Evolutionary conservation across 768 basidiomycete species (phyloP).

Genomic region (Dioszegia crocea): DNA sequence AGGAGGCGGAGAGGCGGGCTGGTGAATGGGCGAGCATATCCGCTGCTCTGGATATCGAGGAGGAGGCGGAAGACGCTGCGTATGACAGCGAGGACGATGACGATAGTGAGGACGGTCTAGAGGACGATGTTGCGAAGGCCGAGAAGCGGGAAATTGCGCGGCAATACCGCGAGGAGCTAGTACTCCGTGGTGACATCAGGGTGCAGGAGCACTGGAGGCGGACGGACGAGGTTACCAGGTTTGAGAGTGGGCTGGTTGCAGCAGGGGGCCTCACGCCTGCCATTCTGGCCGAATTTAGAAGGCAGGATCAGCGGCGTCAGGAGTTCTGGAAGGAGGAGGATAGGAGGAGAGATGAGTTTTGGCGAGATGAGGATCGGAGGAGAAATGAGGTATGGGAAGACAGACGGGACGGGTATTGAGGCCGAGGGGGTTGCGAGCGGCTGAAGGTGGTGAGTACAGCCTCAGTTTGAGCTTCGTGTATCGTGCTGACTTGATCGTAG

Average conservation of each 20-base stretch:
- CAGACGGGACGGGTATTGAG: not conserved
- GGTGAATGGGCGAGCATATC: not conserved
- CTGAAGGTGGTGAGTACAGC: not conserved
- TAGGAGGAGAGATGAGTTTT: not conserved
- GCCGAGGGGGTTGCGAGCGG: not conserved
- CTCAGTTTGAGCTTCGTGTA: too few relatives aligned
- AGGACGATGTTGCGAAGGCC: not conserved
- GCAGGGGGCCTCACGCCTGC: not conserved
- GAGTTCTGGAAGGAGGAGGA: not conserved
- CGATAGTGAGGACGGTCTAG: not conserved
- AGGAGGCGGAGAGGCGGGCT: not conserved
- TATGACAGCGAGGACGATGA: not conserved
- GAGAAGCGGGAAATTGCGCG: not conserved
- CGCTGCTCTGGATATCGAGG: not conserved
- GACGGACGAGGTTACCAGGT: not conserved
- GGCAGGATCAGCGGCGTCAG: not conserved
- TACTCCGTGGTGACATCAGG: not conserved
- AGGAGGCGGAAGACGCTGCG: not conserved
- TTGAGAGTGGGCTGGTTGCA: not conserved
- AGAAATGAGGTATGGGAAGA: not conserved
- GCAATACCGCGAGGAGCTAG: not conserved
- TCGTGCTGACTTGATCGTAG: too few relatives aligned
- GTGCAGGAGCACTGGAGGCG: not conserved
- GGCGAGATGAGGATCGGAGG: not conserved
- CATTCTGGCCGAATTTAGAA: not conserved